Conservation (phyloP, 805 yeast genomes). For the Myxozyma kluyveri region DNA sequence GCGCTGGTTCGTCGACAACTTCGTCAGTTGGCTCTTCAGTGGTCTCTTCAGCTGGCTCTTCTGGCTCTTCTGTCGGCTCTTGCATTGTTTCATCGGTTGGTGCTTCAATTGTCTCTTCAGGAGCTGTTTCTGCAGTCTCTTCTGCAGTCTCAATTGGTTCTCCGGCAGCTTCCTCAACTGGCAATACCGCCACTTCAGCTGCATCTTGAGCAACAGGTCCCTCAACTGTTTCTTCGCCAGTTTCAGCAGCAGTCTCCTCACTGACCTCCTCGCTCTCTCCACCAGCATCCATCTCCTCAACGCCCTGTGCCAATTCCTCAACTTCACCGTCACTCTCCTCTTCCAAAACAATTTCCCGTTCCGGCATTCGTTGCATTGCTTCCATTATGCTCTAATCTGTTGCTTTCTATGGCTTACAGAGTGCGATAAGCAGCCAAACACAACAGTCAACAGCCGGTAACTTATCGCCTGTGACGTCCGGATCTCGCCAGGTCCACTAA, state of each 20-base stretch:
- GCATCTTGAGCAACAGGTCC: not conserved
- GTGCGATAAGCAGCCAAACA: too few relatives aligned
- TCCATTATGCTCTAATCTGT: not conserved
- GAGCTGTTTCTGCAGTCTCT: not conserved
- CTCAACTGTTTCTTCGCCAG: not conserved
- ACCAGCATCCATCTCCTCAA: not conserved
- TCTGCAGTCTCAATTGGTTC: not conserved
- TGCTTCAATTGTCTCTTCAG: not conserved
- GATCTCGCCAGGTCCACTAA: too few relatives aligned
- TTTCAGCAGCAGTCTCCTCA: not conserved
- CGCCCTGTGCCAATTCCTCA: not conserved
- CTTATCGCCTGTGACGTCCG: too few relatives aligned
- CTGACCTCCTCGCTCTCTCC: not conserved
- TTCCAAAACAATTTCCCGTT: too few relatives aligned
- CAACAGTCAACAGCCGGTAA: too few relatives aligned
- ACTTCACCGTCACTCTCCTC: too few relatives aligned
- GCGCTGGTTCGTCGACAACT: not conserved
- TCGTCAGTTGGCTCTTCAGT: not conserved
- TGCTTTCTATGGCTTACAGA: too few relatives aligned
- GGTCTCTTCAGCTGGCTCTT: slow-evolving; percentile 1
- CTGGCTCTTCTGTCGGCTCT: slow-evolving; percentile 3
- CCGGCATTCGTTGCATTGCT: not conserved
- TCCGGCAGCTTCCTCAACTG: not conserved
- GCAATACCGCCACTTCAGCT: not conserved
- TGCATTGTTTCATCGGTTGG: not conserved